phyloP scores from a whole-genome alignment of 306 rosid genomes.

The Rosa chinensis region DNA sequence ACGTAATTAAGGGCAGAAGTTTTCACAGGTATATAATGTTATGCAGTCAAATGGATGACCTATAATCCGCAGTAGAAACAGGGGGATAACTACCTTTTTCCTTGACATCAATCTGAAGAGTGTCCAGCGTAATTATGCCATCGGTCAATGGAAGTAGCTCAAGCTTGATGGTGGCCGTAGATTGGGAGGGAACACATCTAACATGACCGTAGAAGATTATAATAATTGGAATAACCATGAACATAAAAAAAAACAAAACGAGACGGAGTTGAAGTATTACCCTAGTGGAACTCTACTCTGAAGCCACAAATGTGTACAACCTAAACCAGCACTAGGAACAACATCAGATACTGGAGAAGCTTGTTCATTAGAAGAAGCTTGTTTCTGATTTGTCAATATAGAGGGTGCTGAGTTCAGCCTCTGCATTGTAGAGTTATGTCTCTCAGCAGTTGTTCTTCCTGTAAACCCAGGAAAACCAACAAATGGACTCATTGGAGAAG shows the following conservation, averaged over 20 bases:
- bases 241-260: neutral
- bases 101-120: conserved; percentile 80
- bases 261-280: conserved; percentile 42
- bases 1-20: neutral
- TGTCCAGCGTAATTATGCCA: conserved; percentile 84
- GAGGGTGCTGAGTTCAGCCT: conserved; percentile 47
- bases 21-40: neutral
- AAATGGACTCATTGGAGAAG: conserved; percentile 74
- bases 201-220: conserved; percentile 24
- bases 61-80: conserved; percentile 4
- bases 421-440: conserved; percentile 33
- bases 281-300: conserved; percentile 98
- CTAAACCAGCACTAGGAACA: conserved; percentile 59
- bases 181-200: conserved; percentile 83
- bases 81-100: conserved; percentile 60
- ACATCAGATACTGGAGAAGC: conserved; percentile 47
- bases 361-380: conserved; percentile 42
- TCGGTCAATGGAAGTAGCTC: conserved; percentile 92
- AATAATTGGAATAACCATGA: conserved; percentile 20
- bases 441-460: conserved; percentile 51
- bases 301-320: conserved; percentile 90
- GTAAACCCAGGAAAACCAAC: conserved; percentile 54
- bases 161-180: conserved; percentile 79
- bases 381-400: conserved; percentile 45
- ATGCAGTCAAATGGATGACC: neutral